phyloP scores from a whole-genome alignment of 2,329 filamentous ascomycete species.

The Aspergillus hortae region DNA sequence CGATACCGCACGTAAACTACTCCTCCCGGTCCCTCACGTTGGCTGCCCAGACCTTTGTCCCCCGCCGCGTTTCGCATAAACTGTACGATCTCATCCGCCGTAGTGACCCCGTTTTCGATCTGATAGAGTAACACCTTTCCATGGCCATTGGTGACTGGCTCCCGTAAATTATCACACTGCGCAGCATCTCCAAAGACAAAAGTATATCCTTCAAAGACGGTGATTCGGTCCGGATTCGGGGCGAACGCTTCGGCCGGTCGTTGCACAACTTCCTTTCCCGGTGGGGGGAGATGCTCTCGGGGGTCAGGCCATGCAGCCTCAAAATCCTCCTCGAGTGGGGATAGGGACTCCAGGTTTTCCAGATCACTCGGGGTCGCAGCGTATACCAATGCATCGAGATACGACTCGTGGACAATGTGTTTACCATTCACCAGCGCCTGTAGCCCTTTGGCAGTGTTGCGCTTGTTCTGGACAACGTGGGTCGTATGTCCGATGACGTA shows the following conservation, averaged over 20 bases:
- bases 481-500: slow-evolving; percentile 72
- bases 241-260: slow-evolving; percentile 66
- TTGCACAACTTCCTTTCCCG: slow-evolving; percentile 70
- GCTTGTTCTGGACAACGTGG: slow-evolving; percentile 82
- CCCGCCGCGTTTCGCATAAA: slow-evolving; percentile 74
- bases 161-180: slow-evolving; percentile 73
- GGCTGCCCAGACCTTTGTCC: slow-evolving; percentile 64
- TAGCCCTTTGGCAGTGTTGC: slow-evolving; percentile 83
- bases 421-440: slow-evolving; percentile 80
- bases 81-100: slow-evolving; percentile 69
- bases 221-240: slow-evolving; percentile 62
- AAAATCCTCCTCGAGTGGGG: slow-evolving; percentile 74
- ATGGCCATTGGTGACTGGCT: slow-evolving; percentile 71
- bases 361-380: slow-evolving; percentile 53
- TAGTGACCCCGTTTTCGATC: slow-evolving; percentile 60
- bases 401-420: slow-evolving; percentile 70
- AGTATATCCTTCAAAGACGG: slow-evolving; percentile 80
- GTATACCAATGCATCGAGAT: slow-evolving; percentile 67
- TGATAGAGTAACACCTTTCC: slow-evolving; percentile 74
- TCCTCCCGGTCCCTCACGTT: slow-evolving; percentile 61
- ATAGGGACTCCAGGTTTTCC: slow-evolving; percentile 50
- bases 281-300: slow-evolving; percentile 66
- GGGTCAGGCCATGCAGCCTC: slow-evolving; percentile 74
- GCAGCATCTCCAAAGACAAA: slow-evolving; percentile 78
- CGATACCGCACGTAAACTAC: slow-evolving; percentile 75